phyloP scores from a whole-genome alignment of 202 grass and related monocot species.

The Cymbopogon flexuosus region DNA sequence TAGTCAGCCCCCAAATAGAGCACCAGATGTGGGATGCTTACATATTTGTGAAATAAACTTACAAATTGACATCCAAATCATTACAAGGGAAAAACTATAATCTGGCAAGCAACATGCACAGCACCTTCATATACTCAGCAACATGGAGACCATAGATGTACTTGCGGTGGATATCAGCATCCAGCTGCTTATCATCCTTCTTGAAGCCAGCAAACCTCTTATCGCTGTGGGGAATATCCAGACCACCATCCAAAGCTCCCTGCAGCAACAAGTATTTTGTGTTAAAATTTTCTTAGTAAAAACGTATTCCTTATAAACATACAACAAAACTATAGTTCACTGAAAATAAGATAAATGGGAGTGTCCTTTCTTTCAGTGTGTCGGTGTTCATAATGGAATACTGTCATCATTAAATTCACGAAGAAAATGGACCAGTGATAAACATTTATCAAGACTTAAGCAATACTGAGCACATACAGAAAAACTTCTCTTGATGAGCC shows the following conservation, averaged over 20 bases:
- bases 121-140: constrained; percentile 69
- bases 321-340: not conserved
- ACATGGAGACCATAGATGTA: constrained; percentile 72
- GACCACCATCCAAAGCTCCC: constrained; percentile 70
- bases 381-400: not conserved
- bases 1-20: not conserved
- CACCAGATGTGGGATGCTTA: not conserved
- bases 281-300: not conserved
- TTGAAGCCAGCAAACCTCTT: constrained; percentile 71
- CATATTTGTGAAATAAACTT: not conserved
- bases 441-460: not conserved
- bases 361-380: not conserved
- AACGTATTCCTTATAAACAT: not conserved
- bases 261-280: not conserved
- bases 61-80: not conserved
- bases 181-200: constrained; percentile 52
- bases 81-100: not conserved
- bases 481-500: not conserved
- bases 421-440: not conserved
- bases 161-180: constrained; percentile 57
- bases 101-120: not conserved
- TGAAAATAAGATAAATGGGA: not conserved
- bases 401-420: not conserved
- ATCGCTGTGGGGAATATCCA: constrained; percentile 64
- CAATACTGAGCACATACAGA: not conserved